Base-by-base conservation (phyloP, 768 basidiomycete species). In the Lentinula aciculospora region DNA sequence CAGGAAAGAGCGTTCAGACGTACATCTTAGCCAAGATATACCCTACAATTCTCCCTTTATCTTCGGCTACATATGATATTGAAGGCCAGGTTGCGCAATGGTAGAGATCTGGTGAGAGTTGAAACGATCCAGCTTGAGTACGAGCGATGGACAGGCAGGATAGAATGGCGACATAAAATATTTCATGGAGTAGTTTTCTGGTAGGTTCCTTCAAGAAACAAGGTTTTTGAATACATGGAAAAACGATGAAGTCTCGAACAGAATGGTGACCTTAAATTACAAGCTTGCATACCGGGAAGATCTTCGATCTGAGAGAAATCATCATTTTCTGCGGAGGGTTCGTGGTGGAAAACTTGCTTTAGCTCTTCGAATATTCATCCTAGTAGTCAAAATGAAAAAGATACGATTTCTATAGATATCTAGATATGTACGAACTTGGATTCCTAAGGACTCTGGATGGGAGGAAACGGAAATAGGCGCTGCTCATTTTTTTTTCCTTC, bases 21-120 rank as follows among this genome's bases (percentile, higher is more conserved):
- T 64, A 96, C 95, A 98, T 97, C 73, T 97, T 97, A 19, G 92
- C 94, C 48, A 98, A 76, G 58, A 97, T 95, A 71, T 98, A 98
- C 34, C 95, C 95, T 13, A 97, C 94, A 56, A 98, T 88, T 58
- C 91, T 82, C 9, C 94, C 94, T 64, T 91, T 85, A 63, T 96
- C 94, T 69, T 94, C 92, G 1, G 95, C 95, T 2, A 98, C 94
- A 62, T 89, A 97, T 10, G 94, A 96, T 21, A 98, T 79, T 34
- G 89, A 85, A 1, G 95, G 95, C 95, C 95, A 98, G n/a, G 92
- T 92, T 74, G 96, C 78, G 8, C 85, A 83, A 67, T 97, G 94
- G 71, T 94, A 98, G 47, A 96, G 79, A 70, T 94, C 92, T 83
- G 9, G 0, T 4, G 21, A 23, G n/a, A 61, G 53, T 45, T 53